Base-by-base conservation (phyloP, 768 basidiomycete genomes). In the Hortiboletus campestris region DNA sequence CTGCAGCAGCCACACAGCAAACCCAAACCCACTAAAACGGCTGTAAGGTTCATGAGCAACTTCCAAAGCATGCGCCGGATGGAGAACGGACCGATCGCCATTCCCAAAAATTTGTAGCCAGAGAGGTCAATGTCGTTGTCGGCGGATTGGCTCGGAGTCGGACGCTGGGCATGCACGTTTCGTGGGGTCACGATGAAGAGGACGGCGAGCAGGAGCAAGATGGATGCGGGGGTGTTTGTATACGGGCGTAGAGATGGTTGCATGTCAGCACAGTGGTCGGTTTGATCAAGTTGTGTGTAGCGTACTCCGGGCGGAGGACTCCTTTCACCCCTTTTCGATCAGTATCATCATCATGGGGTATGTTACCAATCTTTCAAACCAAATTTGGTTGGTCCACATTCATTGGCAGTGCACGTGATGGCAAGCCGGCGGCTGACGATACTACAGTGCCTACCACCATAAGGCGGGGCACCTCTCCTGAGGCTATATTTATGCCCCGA, bases 101-200 rank as follows among this genome's bases (percentile, higher is more conserved):
- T 22, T 16, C 6, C 6, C 1, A 31, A 0, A 36, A 22, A 31
- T 11, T 25, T n/a, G 1, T 6, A 2, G 4, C 2, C 2, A 16
- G 14, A 8, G 32, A 6, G 6, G 1, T 6, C 5, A 17, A 7
- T 0, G 4, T 39, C 10, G 10, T 1, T 0, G 9, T 17, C 3
- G 28, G 11, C 13, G n/a, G 20, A 17, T 5, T 43, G 3, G 17
- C 28, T 43, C 9, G 46, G 40, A 8, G 9, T 28, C 11, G 31
- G 9, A 6, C 32, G 3, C 6, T 58, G 56, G 16, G 57, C 56
- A 34, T 40, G 36, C 38, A 22, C 56, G 12, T 32, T 35, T 19
- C 2, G 31, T 25, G 49, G 38, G 44, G 13, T 40, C 20, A 39
- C 6, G n/a, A 29, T 11, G 47, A 39, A 11, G 31, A 59, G 20